Conservation (phyloP, 345 rosid species). For the Mangifera indica region DNA sequence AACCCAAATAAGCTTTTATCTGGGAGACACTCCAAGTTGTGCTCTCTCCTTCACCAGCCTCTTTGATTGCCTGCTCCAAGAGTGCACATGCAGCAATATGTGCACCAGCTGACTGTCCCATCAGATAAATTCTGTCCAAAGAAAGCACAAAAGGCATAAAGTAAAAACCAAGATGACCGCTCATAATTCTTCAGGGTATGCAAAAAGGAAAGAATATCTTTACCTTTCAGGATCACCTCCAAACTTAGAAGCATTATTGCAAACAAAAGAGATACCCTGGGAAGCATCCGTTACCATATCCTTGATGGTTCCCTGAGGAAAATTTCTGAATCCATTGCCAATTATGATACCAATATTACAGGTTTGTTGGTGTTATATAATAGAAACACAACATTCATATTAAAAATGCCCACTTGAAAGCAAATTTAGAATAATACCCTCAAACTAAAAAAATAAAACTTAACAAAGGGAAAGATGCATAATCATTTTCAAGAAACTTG, state of each 20-base stretch:
- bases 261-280: slow-evolving; percentile 82
- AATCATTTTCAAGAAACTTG: background rate
- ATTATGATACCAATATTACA: slow-evolving; percentile 8
- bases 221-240: slow-evolving; percentile 96
- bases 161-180: background rate
- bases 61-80: slow-evolving; percentile 89
- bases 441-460: too few species aligned
- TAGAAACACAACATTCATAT: background rate
- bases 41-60: slow-evolving; percentile 68
- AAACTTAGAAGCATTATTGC: slow-evolving; percentile 73
- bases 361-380: background rate
- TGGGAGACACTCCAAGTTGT: slow-evolving; percentile 83
- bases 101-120: slow-evolving; percentile 99
- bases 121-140: slow-evolving; percentile 67
- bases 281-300: slow-evolving; percentile 94
- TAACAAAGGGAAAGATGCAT: background rate
- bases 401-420: background rate
- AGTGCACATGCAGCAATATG: slow-evolving; percentile 91
- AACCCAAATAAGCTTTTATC: slow-evolving; percentile 81
- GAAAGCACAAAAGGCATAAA: slow-evolving; percentile 14
- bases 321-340: slow-evolving; percentile 60
- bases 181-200: background rate
- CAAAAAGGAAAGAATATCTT: slow-evolving; percentile 1
- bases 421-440: too few species aligned
- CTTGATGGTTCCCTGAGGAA: slow-evolving; percentile 91